Evolutionary conservation across 179 eudicot genomes (phyloP).

Genomic region (Amaranthus tricolor): DNA sequence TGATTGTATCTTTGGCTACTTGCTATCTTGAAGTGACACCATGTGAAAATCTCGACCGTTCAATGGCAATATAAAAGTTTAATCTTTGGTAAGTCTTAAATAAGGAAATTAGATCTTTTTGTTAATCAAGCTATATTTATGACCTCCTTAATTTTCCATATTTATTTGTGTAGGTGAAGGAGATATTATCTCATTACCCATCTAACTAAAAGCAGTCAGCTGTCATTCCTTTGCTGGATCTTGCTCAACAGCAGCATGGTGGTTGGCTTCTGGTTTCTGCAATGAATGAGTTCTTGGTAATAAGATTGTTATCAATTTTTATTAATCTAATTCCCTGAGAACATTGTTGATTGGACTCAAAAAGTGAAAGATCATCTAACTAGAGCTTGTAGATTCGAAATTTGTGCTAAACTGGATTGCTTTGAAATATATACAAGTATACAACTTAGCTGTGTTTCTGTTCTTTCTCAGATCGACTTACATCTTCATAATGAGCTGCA

Average conservation of each 20-base stretch:
- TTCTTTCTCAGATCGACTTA: no score
- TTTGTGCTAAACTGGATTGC: no score
- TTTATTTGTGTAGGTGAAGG: conserved; percentile 63
- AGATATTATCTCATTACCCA: conserved; percentile 85
- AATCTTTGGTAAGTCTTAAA: background rate
- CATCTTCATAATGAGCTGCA: no score
- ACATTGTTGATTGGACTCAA: no score
- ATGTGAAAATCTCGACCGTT: background rate
- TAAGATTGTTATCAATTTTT: background rate
- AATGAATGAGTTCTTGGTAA: conserved; percentile 97
- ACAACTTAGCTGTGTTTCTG: no score
- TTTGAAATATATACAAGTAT: no score
- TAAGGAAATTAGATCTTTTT: background rate
- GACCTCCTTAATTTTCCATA: background rate
- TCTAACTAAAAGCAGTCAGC: conserved; percentile 98
- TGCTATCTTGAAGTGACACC: background rate
- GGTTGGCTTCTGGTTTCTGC: conserved; percentile 99
- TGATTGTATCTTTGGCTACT: background rate
- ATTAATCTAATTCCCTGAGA: background rate
- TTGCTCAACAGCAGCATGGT: conserved; percentile 97
- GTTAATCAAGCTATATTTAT: background rate
- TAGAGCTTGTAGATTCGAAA: no score
- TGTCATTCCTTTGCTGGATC: conserved; percentile 91
- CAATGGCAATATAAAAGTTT: background rate
- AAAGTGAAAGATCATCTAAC: no score